phyloP scores from a whole-genome alignment of 2,329 filamentous ascomycete species.

The Hypoxylon sp. region DNA sequence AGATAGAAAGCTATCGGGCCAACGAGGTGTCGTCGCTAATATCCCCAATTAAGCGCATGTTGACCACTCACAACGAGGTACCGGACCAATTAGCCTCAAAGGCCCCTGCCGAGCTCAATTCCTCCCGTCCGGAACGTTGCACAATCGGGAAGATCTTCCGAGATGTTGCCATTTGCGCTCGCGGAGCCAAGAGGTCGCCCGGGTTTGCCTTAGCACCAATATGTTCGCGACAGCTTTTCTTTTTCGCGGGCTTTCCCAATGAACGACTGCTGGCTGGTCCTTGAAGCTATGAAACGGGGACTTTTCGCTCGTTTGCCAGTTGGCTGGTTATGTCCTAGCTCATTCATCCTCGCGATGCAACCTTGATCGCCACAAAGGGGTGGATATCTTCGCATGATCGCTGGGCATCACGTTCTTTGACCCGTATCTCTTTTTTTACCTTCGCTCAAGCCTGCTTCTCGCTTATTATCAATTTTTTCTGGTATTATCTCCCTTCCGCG shows the following conservation, averaged over 20 bases:
- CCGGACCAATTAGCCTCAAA: constrained; percentile 46
- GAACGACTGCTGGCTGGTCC: constrained; percentile 8
- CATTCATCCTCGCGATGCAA: constrained; percentile 22
- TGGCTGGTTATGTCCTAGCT: constrained; percentile 17
- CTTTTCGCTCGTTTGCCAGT: constrained; percentile 11
- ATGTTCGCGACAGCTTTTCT: constrained; percentile 33
- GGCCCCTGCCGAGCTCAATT: constrained; percentile 42
- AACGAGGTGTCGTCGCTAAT: constrained; percentile 20
- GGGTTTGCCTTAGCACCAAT: constrained; percentile 29
- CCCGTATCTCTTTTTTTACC: constrained; percentile 11
- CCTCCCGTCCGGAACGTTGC: constrained; percentile 43
- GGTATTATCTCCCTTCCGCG: constrained; percentile 8
- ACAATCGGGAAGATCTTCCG: constrained; percentile 47
- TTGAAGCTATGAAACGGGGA: constrained; percentile 34
- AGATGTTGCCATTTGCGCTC: constrained; percentile 47
- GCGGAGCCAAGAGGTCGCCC: constrained; percentile 40
- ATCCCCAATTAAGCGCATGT: constrained; percentile 36
- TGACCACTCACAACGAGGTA: constrained; percentile 26
- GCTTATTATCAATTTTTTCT: too few relatives aligned
- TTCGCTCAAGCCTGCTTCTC: constrained; percentile 16
- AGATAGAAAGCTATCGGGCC: constrained; percentile 16
- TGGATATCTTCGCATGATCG: constrained; percentile 29
- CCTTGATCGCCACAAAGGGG: constrained; percentile 34
- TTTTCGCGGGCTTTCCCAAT: constrained; percentile 22
- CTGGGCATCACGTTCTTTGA: constrained; percentile 19